A percentile compares a stretch with the other conserved stretches of the same genome.
Evolutionary conservation across 306 rosid species (phyloP).

Genomic region (Quillaja saponaria): DNA sequence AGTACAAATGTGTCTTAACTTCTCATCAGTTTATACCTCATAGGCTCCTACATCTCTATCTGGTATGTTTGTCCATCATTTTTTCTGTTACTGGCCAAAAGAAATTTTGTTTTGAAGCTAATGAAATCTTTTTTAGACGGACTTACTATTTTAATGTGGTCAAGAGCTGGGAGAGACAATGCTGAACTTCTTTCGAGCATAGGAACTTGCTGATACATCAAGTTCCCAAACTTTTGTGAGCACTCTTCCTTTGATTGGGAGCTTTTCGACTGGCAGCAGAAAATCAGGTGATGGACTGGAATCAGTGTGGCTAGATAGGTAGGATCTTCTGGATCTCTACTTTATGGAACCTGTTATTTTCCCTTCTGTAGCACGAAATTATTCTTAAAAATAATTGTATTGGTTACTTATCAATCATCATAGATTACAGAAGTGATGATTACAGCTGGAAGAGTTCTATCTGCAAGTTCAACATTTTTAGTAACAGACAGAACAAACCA

Average conservation of each 20-base stretch:
- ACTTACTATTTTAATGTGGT: conserved; percentile 63
- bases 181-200: conserved; percentile 81
- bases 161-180: conserved; percentile 77
- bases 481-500: conserved; percentile 50
- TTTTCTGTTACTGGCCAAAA: conserved; percentile 12
- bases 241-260: conserved; percentile 63
- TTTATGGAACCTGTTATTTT: too few species aligned
- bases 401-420: conserved; percentile 36
- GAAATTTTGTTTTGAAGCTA: conserved; percentile 5
- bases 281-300: conserved; percentile 65
- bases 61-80: not conserved
- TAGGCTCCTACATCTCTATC: conserved; percentile 1
- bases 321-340: conserved; percentile 26
- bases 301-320: conserved; percentile 24
- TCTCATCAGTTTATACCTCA: too few species aligned
- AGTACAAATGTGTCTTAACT: too few species aligned
- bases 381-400: conserved; percentile 1
- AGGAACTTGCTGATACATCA: conserved; percentile 85
- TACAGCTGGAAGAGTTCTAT: conserved; percentile 64
- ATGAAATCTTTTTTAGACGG: conserved; percentile 18
- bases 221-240: conserved; percentile 60
- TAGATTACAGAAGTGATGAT: conserved; percentile 80
- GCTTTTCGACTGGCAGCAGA: conserved; percentile 54
- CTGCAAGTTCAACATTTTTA: conserved; percentile 50
- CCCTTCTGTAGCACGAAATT: too few species aligned